Percentiles rank a stretch among this genome's conserved stretches.
Evolutionary conservation across 768 basidiomycete genomes (phyloP).

Genomic region (Leccinum arenicola): DNA sequence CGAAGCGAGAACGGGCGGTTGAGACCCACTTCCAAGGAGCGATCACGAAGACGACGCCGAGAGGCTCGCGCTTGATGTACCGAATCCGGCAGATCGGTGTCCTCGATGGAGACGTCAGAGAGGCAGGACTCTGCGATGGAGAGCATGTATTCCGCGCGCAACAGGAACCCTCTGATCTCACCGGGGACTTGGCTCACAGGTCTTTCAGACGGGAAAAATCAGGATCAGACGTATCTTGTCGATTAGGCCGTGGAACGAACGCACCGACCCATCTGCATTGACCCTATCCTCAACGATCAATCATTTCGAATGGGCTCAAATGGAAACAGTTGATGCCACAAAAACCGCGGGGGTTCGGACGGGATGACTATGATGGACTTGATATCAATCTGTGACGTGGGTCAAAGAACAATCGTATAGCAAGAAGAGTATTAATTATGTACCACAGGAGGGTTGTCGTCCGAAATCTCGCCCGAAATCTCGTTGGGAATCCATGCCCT

Average conservation of each 20-base stretch:
- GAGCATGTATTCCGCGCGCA: conserved; percentile 81
- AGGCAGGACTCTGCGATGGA: conserved; percentile 76
- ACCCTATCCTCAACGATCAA: too few species aligned
- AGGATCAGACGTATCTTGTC: neutral
- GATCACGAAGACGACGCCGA: conserved; percentile 86
- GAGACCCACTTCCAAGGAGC: conserved; percentile 85
- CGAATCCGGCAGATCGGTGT: conserved; percentile 86
- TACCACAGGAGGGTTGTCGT: too few species aligned
- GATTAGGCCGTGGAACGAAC: conserved; percentile 20
- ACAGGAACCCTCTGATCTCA: conserved; percentile 78
- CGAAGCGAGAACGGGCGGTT: neutral
- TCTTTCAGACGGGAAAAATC: conserved; percentile 36
- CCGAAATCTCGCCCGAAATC: too few species aligned
- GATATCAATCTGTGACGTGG: too few species aligned
- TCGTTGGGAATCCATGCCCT: too few species aligned
- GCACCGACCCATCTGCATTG: conserved; percentile 86
- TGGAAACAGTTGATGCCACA: too few species aligned
- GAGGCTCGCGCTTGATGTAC: conserved; percentile 77
- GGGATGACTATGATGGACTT: too few species aligned
- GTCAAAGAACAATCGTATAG: too few species aligned
- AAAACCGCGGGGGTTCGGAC: too few species aligned
- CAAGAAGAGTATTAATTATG: too few species aligned
- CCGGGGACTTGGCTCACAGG: conserved; percentile 77
- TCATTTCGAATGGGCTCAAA: too few species aligned
- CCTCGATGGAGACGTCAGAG: conserved; percentile 66